Percentiles rank a stretch among this genome's conserved stretches.
phyloP scores from a whole-genome alignment of 2,329 filamentous ascomycete species.

The Blastomyces percursus region DNA sequence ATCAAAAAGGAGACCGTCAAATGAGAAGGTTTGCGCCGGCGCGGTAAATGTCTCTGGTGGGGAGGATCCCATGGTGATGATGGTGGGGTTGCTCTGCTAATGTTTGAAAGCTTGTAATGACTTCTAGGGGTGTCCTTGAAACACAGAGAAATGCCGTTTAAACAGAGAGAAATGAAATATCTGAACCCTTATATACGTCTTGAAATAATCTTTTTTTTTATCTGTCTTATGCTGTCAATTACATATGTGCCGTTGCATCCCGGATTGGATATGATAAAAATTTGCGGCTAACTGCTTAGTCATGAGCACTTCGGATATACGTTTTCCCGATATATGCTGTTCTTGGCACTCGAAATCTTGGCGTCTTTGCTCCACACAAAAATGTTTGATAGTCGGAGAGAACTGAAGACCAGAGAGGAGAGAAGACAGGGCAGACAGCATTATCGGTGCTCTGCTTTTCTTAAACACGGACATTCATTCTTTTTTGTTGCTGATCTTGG shows the following conservation, averaged over 20 bases:
- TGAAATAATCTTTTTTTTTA: neutral
- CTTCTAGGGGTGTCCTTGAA: neutral
- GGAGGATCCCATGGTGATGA: constrained; percentile 12
- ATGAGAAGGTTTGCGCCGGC: constrained; percentile 28
- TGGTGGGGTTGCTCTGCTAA: neutral
- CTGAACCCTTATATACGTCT: neutral
- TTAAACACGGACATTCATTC: neutral
- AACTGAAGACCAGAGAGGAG: neutral
- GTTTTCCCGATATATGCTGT: neutral
- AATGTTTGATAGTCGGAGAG: constrained; percentile 2
- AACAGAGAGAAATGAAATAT: neutral
- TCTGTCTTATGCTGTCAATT: neutral
- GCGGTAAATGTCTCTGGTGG: constrained; percentile 27
- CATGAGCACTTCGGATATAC: neutral
- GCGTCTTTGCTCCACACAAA: constrained; percentile 6
- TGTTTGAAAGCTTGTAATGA: neutral
- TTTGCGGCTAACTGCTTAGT: neutral
- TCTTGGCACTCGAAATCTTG: constrained; percentile 7
- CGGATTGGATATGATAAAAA: too few relatives aligned
- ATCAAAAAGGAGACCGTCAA: constrained; percentile 38
- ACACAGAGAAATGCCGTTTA: neutral
- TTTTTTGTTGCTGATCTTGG: constrained; percentile 8
- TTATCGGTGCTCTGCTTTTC: neutral
- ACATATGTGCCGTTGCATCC: too few relatives aligned
- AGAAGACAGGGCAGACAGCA: neutral